Percentiles rank a stretch among this genome's conserved stretches.
phyloP scores from a whole-genome alignment of 257 asterid species.

The Voacanga thouarsii region DNA sequence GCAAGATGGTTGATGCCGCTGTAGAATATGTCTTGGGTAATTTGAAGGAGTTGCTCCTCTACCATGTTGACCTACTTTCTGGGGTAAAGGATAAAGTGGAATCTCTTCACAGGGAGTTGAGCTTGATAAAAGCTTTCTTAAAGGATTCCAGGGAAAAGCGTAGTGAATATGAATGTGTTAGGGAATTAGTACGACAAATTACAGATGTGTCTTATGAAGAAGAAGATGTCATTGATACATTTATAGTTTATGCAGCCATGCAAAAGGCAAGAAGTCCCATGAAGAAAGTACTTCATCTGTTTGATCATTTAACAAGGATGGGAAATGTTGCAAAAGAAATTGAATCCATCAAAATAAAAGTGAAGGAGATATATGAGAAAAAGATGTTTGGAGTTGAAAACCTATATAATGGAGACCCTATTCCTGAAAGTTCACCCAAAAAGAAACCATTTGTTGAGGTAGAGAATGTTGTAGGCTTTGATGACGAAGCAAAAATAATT shows the following conservation, averaged over 20 bases:
- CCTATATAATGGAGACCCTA: conserved; percentile 12
- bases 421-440: background rate
- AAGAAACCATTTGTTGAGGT: conserved; percentile 8
- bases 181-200: conserved; percentile 43
- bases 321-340: conserved; percentile 37
- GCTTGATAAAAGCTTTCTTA: conserved; percentile 49
- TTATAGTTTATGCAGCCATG: conserved; percentile 34
- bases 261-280: conserved; percentile 31
- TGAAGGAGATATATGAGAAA: conserved; percentile 37
- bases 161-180: conserved; percentile 34
- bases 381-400: conserved; percentile 48
- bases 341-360: conserved; percentile 26
- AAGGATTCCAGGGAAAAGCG: conserved; percentile 42
- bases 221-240: conserved; percentile 40
- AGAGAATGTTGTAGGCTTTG: conserved; percentile 23
- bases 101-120: conserved; percentile 43
- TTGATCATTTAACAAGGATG: conserved; percentile 30
- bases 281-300: conserved; percentile 9
- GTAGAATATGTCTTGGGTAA: conserved; percentile 43
- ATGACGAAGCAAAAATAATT: conserved; percentile 12
- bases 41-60: conserved; percentile 42
- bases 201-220: conserved; percentile 42
- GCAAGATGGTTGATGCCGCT: conserved; percentile 41
- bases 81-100: conserved; percentile 45
- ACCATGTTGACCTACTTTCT: conserved; percentile 37